Evolutionary conservation across 768 basidiomycete genomes (phyloP).

Genomic region (Mycena polygramma): DNA sequence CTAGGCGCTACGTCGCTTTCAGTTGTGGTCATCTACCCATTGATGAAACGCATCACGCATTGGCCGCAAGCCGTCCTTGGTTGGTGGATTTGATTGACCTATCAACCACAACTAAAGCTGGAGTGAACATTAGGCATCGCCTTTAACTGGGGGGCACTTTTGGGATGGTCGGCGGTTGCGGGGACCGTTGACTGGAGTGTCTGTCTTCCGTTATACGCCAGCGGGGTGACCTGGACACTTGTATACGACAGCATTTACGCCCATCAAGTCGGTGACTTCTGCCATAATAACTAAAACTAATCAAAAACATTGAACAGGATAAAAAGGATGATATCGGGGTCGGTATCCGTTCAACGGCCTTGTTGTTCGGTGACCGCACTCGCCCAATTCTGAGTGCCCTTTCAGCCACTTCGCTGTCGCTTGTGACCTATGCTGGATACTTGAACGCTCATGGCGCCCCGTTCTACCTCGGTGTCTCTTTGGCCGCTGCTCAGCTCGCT

Average conservation of each 20-base stretch:
- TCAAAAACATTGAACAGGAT: conserved; percentile 66
- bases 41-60: conserved; percentile 97
- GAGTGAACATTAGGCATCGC: conserved; percentile 73
- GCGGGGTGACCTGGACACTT: conserved; percentile 93
- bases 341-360: conserved; percentile 94
- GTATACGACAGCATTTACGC: conserved; percentile 99
- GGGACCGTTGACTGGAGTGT: conserved; percentile 85
- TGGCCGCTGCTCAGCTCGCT: conserved; percentile 82
- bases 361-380: conserved; percentile 86
- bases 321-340: conserved; percentile 90
- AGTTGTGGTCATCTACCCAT: conserved; percentile 89
- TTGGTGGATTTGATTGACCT: conserved; percentile 50
- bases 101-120: neutral
- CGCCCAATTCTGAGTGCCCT: conserved; percentile 82
- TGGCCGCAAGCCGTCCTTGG: conserved; percentile 98
- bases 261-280: conserved; percentile 76
- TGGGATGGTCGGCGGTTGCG: conserved; percentile 96
- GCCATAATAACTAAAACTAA: neutral
- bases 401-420: conserved; percentile 77
- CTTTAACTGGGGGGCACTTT: conserved; percentile 97
- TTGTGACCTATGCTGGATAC: conserved; percentile 84
- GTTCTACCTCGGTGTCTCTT: conserved; percentile 84
- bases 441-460: conserved; percentile 81
- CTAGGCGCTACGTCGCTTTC: conserved; percentile 93
- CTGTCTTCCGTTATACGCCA: conserved; percentile 89